Percentiles rank a stretch among this genome's conserved stretches.
These are phyloP conservation scores for Lupinus albus DNA, from an alignment of 306 rosid genomes.

Conservation along the genomic window DNA sequence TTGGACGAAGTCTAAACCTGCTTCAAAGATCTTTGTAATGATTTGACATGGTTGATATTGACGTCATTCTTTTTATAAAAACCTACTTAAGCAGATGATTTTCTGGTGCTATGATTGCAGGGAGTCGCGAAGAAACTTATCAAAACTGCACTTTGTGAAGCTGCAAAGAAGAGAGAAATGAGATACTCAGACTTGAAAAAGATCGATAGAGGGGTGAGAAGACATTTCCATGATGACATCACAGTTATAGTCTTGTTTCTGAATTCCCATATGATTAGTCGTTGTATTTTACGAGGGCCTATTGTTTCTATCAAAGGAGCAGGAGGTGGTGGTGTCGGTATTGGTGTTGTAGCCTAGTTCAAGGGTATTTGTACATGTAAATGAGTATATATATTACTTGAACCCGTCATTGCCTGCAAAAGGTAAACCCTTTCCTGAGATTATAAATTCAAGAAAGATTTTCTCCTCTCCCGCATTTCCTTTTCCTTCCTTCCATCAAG, in stretches of 20 bases:
- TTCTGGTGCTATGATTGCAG: slow-evolving; percentile 47
- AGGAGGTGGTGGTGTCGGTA: slow-evolving; percentile 45
- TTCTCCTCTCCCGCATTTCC: slow-evolving; percentile 7
- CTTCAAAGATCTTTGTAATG: neutral
- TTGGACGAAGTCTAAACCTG: slow-evolving; percentile 2
- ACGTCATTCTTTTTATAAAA: neutral
- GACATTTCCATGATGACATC: slow-evolving; percentile 97
- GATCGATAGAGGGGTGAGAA: slow-evolving; percentile 65
- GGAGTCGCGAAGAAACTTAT: slow-evolving; percentile 82
- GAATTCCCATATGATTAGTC: slow-evolving; percentile 59
- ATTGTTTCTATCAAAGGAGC: slow-evolving; percentile 69
- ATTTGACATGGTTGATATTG: no score
- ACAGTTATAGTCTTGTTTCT: slow-evolving; percentile 87
- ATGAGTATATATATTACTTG: slow-evolving; percentile 10
- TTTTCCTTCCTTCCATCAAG: slow-evolving; percentile 14
- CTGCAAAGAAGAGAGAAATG: slow-evolving; percentile 97
- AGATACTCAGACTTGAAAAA: slow-evolving; percentile 72
- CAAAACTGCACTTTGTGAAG: slow-evolving; percentile 76
- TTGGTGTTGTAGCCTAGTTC: slow-evolving; percentile 42
- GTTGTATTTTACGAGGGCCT: slow-evolving; percentile 56
- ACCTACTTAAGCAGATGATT: slow-evolving; percentile 4
- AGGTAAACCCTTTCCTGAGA: slow-evolving; percentile 18
- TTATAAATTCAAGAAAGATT: slow-evolving; percentile 38
- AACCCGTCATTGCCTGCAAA: slow-evolving; percentile 38
- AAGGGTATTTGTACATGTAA: slow-evolving; percentile 37